A percentile compares a stretch with the other conserved stretches of the same genome.
Conservation (phyloP, 805 yeast genomes). For the Saitoella complicata region DNA sequence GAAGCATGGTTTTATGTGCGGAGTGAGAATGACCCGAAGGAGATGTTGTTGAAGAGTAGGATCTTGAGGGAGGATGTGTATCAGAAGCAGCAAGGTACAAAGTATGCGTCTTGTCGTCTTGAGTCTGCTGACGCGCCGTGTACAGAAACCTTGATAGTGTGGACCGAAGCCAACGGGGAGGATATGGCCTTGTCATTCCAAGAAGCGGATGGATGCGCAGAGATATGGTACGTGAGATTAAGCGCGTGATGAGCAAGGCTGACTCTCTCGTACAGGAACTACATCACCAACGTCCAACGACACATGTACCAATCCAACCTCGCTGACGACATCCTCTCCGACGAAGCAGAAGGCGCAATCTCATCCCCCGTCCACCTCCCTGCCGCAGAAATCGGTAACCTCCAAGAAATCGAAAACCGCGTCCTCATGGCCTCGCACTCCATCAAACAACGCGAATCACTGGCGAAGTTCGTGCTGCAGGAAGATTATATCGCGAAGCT, state of each 20-base stretch:
- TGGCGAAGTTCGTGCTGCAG: constrained; percentile 39
- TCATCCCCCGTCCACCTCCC: constrained; percentile 72
- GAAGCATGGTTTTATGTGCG: constrained; percentile 49
- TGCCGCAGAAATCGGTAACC: constrained; percentile 31
- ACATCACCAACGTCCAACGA: constrained; percentile 12
- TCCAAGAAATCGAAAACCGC: constrained; percentile 38
- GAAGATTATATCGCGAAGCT: constrained; percentile 37
- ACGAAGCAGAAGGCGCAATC: constrained; percentile 56
- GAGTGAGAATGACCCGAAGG: constrained; percentile 46
- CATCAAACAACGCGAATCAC: constrained; percentile 43
- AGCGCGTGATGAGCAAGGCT: constrained; percentile 50
- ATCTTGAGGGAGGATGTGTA: constrained; percentile 67
- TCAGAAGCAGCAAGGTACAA: constrained; percentile 68
- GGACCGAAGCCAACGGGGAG: constrained; percentile 60
- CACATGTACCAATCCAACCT: constrained; percentile 4
- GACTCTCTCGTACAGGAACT: constrained; percentile 38
- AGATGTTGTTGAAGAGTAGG: constrained; percentile 43
- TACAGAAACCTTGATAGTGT: constrained; percentile 69
- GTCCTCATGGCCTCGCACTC: constrained; percentile 47
- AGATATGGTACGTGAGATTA: constrained; percentile 48
- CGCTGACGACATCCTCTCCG: constrained; percentile 14
- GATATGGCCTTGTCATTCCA: constrained; percentile 75
- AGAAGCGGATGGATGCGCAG: constrained; percentile 77
- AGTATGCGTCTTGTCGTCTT: too few species aligned
- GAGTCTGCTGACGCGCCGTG: background rate